phyloP scores from a whole-genome alignment of 345 rosid genomes.

The Pistacia integerrima region DNA sequence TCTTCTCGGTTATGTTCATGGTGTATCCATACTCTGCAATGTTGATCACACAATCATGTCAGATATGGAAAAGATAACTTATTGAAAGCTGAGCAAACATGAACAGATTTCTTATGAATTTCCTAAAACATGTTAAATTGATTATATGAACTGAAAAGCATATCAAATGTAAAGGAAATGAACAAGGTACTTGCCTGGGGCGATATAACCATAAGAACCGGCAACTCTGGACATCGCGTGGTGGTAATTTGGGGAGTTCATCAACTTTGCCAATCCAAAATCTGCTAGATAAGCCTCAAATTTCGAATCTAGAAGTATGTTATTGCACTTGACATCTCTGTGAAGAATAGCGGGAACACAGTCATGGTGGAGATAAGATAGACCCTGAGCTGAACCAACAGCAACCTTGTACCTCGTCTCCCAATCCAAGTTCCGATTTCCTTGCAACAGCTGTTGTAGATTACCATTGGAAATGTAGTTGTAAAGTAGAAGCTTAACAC shows the following conservation, averaged over 20 bases:
- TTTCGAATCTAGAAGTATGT: slow-evolving; percentile 84
- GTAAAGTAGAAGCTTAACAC: slow-evolving; percentile 83
- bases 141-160: not conserved
- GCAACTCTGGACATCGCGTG: slow-evolving; percentile 86
- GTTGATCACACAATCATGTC: slow-evolving; percentile 20
- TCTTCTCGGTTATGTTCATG: slow-evolving; percentile 93
- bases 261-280: slow-evolving; percentile 87
- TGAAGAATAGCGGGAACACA: slow-evolving; percentile 89
- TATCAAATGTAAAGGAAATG: not conserved
- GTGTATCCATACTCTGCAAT: slow-evolving; percentile 90
- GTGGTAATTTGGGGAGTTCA: slow-evolving; percentile 75
- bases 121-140: not conserved
- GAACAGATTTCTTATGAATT: not conserved
- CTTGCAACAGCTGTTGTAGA: slow-evolving; percentile 72
- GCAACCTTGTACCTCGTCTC: slow-evolving; percentile 91
- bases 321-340: slow-evolving; percentile 90
- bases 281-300: slow-evolving; percentile 84
- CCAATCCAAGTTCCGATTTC: slow-evolving; percentile 79
- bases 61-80: not conserved
- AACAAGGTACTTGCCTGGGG: slow-evolving; percentile 66
- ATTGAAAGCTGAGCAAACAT: not conserved
- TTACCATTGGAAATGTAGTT: slow-evolving; percentile 85
- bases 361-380: slow-evolving; percentile 92
- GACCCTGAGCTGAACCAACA: slow-evolving; percentile 87
- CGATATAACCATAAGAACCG: slow-evolving; percentile 93